phyloP scores from a whole-genome alignment of 371 early-diverging fungal genomes.

The Haplosporangium sp. region DNA sequence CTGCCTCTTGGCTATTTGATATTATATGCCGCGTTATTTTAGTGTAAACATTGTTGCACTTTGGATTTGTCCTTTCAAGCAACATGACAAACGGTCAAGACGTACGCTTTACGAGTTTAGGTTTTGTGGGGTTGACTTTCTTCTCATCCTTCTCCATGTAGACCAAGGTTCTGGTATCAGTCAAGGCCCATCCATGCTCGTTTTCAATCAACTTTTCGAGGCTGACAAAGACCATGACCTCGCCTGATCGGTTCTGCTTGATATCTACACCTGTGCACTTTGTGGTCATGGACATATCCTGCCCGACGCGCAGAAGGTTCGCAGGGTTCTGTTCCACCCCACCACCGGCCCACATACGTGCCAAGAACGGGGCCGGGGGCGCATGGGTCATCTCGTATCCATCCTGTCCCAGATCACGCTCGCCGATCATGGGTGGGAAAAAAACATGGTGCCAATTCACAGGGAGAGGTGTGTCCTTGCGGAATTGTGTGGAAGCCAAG shows the following conservation, averaged over 20 bases:
- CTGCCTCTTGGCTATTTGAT: slow-evolving; percentile 56
- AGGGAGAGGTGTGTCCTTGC: slow-evolving; percentile 63
- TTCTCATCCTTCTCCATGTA: slow-evolving; percentile 65
- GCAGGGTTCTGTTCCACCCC: slow-evolving; percentile 63
- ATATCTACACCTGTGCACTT: slow-evolving; percentile 63
- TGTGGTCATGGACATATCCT: slow-evolving; percentile 67
- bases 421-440: slow-evolving; percentile 79
- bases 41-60: too few relatives aligned
- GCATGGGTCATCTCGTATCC: slow-evolving; percentile 81
- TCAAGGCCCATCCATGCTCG: slow-evolving; percentile 70
- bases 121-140: slow-evolving; percentile 14
- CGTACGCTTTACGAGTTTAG: slow-evolving; percentile 52
- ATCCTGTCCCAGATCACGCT: slow-evolving; percentile 75
- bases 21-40: neutral
- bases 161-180: slow-evolving; percentile 77
- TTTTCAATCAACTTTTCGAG: slow-evolving; percentile 73
- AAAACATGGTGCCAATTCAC: slow-evolving; percentile 83
- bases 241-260: slow-evolving; percentile 65
- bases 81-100: neutral
- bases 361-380: slow-evolving; percentile 81
- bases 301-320: slow-evolving; percentile 75
- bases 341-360: slow-evolving; percentile 92
- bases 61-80: neutral
- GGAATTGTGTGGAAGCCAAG: slow-evolving; percentile 36
- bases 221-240: slow-evolving; percentile 75